Evolutionary conservation across 345 rosid species (phyloP).

Genomic region (Eucalyptus albens): DNA sequence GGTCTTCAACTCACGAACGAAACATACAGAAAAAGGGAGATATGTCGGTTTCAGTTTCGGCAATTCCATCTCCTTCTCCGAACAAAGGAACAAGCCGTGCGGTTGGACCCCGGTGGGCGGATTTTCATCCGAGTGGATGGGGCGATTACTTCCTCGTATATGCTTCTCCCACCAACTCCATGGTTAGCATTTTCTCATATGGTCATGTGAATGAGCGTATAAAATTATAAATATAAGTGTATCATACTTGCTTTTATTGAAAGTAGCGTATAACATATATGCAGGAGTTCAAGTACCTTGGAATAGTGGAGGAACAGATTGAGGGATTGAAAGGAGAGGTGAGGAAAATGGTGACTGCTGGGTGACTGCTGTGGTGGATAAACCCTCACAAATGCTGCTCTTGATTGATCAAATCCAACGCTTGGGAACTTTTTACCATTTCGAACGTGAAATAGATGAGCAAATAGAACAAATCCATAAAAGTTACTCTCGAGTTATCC

Average conservation of each 20-base stretch:
- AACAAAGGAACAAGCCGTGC: not conserved
- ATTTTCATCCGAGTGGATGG: slow-evolving; percentile 5
- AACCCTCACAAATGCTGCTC: not conserved
- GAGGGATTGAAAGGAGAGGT: slow-evolving; percentile 3
- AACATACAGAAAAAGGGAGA: not conserved
- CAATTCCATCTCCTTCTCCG: not conserved
- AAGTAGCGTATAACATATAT: not conserved
- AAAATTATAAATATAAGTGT: not conserved
- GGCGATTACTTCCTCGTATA: slow-evolving; percentile 5
- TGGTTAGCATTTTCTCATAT: not conserved
- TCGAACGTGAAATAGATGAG: not conserved
- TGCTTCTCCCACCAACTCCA: not conserved
- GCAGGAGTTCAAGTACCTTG: not conserved
- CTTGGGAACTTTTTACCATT: not conserved
- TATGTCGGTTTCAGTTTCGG: not conserved
- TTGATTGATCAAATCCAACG: not conserved
- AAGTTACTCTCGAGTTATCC: not conserved
- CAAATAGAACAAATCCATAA: not conserved
- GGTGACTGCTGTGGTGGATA: not conserved
- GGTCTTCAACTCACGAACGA: not conserved
- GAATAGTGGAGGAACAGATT: not conserved
- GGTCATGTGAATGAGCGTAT: not conserved
- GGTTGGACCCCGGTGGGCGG: not conserved
- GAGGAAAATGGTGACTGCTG: not conserved
- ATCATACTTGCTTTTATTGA: not conserved